phyloP scores from a whole-genome alignment of 1,284 basidiomycete species.

The Malassezia dermatis region DNA sequence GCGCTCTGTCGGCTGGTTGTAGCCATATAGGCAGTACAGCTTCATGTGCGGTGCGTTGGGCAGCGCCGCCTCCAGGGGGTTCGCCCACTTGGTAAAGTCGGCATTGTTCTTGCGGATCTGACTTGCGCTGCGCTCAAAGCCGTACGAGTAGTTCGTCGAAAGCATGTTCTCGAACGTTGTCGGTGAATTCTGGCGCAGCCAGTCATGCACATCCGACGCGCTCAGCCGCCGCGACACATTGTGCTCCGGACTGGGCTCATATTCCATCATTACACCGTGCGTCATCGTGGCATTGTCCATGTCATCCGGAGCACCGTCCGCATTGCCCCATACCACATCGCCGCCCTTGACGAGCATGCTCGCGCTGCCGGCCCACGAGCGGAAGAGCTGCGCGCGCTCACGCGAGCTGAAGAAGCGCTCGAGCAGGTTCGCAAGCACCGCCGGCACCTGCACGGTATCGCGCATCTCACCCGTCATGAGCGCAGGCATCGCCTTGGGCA shows the following conservation, averaged over 20 bases:
- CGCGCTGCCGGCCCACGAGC: conserved; percentile 87
- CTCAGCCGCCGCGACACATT: conserved; percentile 54
- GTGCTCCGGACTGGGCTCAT: not conserved
- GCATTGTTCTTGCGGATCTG: conserved; percentile 43
- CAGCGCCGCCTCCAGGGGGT: conserved; percentile 70
- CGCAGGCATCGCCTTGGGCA: conserved; percentile 84
- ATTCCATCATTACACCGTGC: conserved; percentile 60
- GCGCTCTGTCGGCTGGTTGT: conserved; percentile 91
- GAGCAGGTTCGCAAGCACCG: conserved; percentile 64
- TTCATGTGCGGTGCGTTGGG: conserved; percentile 86
- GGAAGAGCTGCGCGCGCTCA: conserved; percentile 81
- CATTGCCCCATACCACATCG: conserved; percentile 76
- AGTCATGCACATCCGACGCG: conserved; percentile 61
- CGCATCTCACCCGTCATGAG: conserved; percentile 84
- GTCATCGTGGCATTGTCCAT: conserved; percentile 23
- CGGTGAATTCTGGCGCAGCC: conserved; percentile 77
- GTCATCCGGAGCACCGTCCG: conserved; percentile 44
- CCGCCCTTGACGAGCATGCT: conserved; percentile 63
- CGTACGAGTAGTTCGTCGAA: conserved; percentile 77
- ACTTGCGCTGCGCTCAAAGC: conserved; percentile 65
- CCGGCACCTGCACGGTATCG: conserved; percentile 80
- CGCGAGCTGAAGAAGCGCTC: conserved; percentile 66
- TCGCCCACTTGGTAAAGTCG: conserved; percentile 60
- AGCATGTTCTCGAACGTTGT: conserved; percentile 76
- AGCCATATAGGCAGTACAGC: conserved; percentile 86